phyloP scores from a whole-genome alignment of 75 land plant species.

The Azolla pinnata region DNA sequence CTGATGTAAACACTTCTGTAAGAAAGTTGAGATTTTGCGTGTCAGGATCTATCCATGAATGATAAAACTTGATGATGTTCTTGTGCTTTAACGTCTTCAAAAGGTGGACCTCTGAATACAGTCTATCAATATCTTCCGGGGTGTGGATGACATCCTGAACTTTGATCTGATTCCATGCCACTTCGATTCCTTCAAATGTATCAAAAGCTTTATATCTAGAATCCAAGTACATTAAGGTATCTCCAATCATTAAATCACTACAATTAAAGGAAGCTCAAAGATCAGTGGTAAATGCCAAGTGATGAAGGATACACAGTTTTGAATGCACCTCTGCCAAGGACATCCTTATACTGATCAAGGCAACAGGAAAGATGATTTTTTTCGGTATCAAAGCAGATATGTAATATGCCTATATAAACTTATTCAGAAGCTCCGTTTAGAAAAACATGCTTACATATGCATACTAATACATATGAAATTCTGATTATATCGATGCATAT shows the following conservation, averaged over 20 bases:
- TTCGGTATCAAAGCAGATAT: neutral
- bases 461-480: no score
- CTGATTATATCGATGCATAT: no score
- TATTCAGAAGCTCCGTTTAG: neutral
- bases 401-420: neutral
- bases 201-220: slow-evolving; percentile 73
- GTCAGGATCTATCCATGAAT: slow-evolving; percentile 73
- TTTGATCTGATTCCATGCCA: slow-evolving; percentile 84
- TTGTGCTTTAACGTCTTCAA: slow-evolving; percentile 73
- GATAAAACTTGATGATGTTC: slow-evolving; percentile 69
- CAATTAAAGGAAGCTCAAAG: slow-evolving; percentile 25
- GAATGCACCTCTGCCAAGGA: slow-evolving; percentile 59
- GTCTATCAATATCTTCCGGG: slow-evolving; percentile 62
- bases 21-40: slow-evolving; percentile 74
- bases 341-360: slow-evolving; percentile 40
- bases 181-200: slow-evolving; percentile 70
- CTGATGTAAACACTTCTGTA: slow-evolving; percentile 93
- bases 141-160: slow-evolving; percentile 51
- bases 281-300: slow-evolving; percentile 27
- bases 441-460: neutral
- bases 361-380: slow-evolving; percentile 3
- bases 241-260: slow-evolving; percentile 15
- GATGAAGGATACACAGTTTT: slow-evolving; percentile 58
- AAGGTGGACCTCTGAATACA: slow-evolving; percentile 83
- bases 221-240: neutral